Evolutionary conservation across 176 grass and related monocot genomes (phyloP).

Genomic region (Elaeis guineensis): DNA sequence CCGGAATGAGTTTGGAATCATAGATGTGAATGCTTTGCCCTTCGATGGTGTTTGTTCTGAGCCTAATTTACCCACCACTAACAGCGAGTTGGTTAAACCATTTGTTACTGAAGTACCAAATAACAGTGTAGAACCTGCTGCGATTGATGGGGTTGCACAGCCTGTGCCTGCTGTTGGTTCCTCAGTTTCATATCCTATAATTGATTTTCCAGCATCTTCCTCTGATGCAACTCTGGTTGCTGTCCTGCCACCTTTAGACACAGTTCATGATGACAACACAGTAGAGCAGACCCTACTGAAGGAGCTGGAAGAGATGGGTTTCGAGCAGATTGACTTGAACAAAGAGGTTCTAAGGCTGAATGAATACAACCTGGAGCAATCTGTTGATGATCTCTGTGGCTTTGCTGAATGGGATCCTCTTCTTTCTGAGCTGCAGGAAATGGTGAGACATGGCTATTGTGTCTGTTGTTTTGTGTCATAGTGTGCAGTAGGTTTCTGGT

Average conservation of each 20-base stretch:
- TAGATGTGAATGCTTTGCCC: constrained; percentile 31
- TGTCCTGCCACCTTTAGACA: neutral
- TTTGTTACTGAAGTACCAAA: neutral
- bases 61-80: neutral
- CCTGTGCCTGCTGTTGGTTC: constrained; percentile 8
- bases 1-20: constrained; percentile 10
- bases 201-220: constrained; percentile 11
- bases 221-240: neutral
- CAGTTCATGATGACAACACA: neutral
- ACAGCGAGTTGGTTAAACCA: neutral
- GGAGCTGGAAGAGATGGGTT: constrained; percentile 64
- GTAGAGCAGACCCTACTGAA: constrained; percentile 49
- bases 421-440: constrained; percentile 43
- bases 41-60: neutral
- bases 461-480: neutral
- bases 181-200: constrained; percentile 5
- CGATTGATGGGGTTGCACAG: neutral
- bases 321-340: constrained; percentile 58
- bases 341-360: constrained; percentile 71
- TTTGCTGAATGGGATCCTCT: constrained; percentile 65
- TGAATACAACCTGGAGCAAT: constrained; percentile 52
- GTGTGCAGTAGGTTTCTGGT: too few species aligned
- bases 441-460: constrained; percentile 29
- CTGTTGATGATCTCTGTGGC: constrained; percentile 48
- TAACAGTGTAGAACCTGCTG: neutral